A percentile compares a stretch with the other conserved stretches of the same genome.
Evolutionary conservation across 306 rosid species (phyloP).

Genomic region (Acacia confusa): DNA sequence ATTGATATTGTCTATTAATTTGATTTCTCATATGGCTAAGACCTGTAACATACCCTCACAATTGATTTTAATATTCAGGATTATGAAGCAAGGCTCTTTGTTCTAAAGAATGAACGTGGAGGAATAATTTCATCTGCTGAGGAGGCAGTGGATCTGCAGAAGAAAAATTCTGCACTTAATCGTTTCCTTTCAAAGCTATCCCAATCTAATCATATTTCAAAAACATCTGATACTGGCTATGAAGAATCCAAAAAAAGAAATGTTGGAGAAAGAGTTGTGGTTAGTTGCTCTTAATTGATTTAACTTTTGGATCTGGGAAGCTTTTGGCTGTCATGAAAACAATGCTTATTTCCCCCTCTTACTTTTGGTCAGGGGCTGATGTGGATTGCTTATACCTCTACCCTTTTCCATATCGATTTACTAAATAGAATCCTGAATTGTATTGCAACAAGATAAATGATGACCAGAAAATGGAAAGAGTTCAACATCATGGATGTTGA

Average conservation of each 20-base stretch:
- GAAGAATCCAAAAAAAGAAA: constrained; percentile 75
- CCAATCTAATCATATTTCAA: constrained; percentile 50
- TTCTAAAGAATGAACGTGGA: constrained; percentile 69
- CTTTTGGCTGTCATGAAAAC: background rate
- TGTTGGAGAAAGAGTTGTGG: constrained; percentile 90
- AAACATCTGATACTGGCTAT: constrained; percentile 35
- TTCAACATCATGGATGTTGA: background rate
- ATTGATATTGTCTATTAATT: constrained; percentile 32
- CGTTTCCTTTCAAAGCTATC: constrained; percentile 75
- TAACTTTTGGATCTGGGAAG: background rate
- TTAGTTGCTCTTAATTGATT: constrained; percentile 43
- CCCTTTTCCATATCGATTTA: constrained; percentile 1
- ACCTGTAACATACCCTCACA: constrained; percentile 12
- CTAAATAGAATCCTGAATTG: constrained; percentile 6
- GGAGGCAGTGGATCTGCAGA: constrained; percentile 88
- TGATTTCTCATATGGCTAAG: constrained; percentile 22
- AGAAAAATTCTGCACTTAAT: constrained; percentile 70
- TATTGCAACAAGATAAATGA: background rate
- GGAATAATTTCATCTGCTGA: constrained; percentile 80
- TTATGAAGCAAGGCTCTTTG: constrained; percentile 87
- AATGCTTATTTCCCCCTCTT: background rate
- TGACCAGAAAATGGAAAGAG: background rate
- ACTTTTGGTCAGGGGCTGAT: constrained; percentile 2
- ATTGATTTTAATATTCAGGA: constrained; percentile 49
- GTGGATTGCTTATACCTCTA: constrained; percentile 18